Conservation (phyloP, 1,284 basidiomycete species). For the Leccinum discolor region DNA sequence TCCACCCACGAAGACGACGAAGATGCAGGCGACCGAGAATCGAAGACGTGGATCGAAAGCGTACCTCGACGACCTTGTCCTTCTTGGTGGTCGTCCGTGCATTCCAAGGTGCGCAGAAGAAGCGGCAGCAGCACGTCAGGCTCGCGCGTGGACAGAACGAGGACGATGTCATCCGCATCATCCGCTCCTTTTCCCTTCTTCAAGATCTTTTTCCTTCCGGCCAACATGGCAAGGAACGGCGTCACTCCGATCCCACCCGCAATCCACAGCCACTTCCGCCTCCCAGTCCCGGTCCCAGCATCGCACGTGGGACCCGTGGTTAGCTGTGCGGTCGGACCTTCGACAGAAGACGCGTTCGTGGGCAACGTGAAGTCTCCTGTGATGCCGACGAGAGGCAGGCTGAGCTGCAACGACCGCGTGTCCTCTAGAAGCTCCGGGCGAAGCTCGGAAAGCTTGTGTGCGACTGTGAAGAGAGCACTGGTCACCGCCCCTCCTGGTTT, state of each 20-base stretch:
- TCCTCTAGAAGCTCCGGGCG: conserved; percentile 43
- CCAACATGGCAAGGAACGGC: conserved; percentile 32
- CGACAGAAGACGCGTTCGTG: not conserved
- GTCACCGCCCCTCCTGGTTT: conserved; percentile 56
- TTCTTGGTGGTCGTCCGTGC: not conserved
- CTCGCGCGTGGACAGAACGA: conserved; percentile 28
- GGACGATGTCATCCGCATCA: conserved; percentile 16
- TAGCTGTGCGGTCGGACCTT: not conserved
- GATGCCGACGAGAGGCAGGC: conserved; percentile 37
- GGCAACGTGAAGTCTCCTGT: conserved; percentile 38
- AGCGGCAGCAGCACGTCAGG: conserved; percentile 25
- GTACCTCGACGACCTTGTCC: conserved; percentile 2
- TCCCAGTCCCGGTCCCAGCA: not conserved
- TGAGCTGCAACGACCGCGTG: conserved; percentile 31
- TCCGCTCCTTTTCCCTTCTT: too few relatives aligned
- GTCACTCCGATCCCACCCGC: conserved; percentile 31
- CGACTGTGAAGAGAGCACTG: conserved; percentile 49
- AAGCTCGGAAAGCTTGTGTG: conserved; percentile 37
- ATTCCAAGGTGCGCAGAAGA: conserved; percentile 9
- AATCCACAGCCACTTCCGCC: conserved; percentile 21
- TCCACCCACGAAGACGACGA: not conserved
- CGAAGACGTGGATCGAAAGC: conserved; percentile 23
- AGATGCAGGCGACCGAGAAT: conserved; percentile 9
- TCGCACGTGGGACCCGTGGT: not conserved
- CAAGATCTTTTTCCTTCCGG: not conserved